phyloP scores from a whole-genome alignment of 495 filamentous ascomycete genomes.

The Aspergillus kassunensis region DNA sequence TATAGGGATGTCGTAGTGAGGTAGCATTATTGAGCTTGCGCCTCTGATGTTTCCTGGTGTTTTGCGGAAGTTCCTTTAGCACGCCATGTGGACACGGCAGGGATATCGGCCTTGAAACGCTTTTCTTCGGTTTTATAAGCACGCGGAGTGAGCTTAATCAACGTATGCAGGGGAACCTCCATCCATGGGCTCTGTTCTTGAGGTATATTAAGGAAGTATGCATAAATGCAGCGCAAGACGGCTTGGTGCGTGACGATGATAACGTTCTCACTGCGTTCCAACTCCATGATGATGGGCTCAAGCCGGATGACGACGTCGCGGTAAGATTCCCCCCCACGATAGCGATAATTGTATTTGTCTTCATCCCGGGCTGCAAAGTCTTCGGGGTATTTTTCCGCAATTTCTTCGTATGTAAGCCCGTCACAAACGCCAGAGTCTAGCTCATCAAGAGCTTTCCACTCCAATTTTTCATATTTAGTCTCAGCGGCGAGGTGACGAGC shows the following conservation, averaged over 20 bases:
- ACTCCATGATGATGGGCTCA: constrained; percentile 98
- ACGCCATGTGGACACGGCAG: constrained; percentile 90
- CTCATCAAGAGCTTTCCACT: constrained; percentile 98
- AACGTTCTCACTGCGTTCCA: constrained; percentile 93
- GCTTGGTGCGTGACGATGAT: constrained; percentile 98
- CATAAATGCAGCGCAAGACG: constrained; percentile 93
- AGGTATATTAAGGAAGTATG: constrained; percentile 95
- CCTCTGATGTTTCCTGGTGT: constrained; percentile 46
- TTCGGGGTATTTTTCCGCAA: constrained; percentile 83
- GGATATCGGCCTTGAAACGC: constrained; percentile 81
- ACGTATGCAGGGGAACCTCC: constrained; percentile 87
- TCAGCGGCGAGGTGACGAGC: constrained; percentile 66
- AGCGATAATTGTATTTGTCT: constrained; percentile 99
- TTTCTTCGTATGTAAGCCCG: constrained; percentile 90
- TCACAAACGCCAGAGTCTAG: constrained; percentile 96
- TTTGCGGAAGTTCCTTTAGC: constrained; percentile 88
- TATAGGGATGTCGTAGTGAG: no score
- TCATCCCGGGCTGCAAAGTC: constrained; percentile 93
- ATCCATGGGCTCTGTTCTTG: constrained; percentile 97
- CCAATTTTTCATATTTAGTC: constrained; percentile 78
- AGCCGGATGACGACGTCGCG: constrained; percentile 96
- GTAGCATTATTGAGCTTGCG: constrained; percentile 18
- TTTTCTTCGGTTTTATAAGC: constrained; percentile 92
- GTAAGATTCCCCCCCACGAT: constrained; percentile 94
- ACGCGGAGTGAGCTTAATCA: constrained; percentile 92